Conservation (phyloP, 2,329 filamentous ascomycete genomes). For the Alternaria sp. region DNA sequence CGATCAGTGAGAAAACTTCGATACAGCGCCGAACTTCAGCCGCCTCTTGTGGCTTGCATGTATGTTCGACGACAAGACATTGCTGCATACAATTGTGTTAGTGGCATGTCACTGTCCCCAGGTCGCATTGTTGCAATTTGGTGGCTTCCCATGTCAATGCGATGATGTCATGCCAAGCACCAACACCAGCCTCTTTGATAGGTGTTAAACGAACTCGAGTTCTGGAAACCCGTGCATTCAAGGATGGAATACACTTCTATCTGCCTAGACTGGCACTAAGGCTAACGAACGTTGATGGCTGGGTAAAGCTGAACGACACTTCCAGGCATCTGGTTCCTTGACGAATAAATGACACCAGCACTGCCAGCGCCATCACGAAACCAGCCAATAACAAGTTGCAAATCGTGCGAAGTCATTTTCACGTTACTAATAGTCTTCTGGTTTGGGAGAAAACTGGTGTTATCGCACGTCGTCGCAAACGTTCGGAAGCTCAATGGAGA, state of each 20-base stretch:
- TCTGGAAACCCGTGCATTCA: background rate
- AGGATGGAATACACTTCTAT: background rate
- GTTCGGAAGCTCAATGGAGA: constrained; percentile 7
- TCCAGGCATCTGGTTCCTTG: background rate
- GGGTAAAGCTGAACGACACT: background rate
- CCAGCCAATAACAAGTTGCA: background rate
- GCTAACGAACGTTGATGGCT: background rate
- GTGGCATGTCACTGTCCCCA: background rate
- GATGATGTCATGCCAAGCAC: constrained; percentile 6
- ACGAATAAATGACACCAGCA: background rate
- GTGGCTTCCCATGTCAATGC: background rate
- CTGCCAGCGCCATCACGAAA: background rate
- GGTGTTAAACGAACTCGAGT: background rate
- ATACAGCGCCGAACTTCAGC: background rate
- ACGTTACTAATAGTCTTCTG: background rate
- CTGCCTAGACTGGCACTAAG: background rate
- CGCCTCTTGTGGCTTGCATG: background rate
- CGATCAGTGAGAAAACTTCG: background rate
- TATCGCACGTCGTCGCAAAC: background rate
- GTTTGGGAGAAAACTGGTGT: background rate
- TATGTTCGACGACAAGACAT: background rate
- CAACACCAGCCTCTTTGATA: background rate
- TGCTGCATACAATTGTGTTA: background rate
- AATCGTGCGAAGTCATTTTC: background rate
- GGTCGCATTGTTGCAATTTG: background rate